Evolutionary conservation across 495 filamentous ascomycete genomes (phyloP).

Genomic region (Neurospora sp.): DNA sequence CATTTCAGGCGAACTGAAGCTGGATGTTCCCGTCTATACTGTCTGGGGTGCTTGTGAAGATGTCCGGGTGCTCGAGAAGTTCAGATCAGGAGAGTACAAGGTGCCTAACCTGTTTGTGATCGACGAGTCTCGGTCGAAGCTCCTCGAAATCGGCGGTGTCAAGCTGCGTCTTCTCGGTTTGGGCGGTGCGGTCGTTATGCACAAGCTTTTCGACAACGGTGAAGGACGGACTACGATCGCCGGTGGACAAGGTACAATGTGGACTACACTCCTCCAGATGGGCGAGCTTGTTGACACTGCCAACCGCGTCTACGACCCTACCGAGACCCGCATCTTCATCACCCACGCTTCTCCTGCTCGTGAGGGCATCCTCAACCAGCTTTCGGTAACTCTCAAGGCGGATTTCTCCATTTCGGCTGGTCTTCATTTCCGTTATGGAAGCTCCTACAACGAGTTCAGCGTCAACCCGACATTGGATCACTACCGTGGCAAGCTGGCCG

Average conservation of each 20-base stretch:
- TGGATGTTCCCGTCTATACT: conserved; percentile 95
- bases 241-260: conserved; percentile 98
- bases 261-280: conserved; percentile 97
- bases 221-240: conserved; percentile 97
- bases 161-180: conserved; percentile 91
- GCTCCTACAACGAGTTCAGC: conserved; percentile 99
- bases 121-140: conserved; percentile 89
- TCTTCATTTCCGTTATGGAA: conserved; percentile 97
- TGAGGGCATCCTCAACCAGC: conserved; percentile 94
- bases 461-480: conserved; percentile 97
- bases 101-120: conserved; percentile 96
- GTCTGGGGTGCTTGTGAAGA: conserved; percentile 99
- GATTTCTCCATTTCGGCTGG: conserved; percentile 98
- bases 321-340: conserved; percentile 95
- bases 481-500: conserved; percentile 98
- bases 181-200: conserved; percentile 97
- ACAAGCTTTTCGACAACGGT: conserved; percentile 99
- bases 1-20: conserved; percentile 73
- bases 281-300: conserved; percentile 97
- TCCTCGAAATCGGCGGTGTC: conserved; percentile 89
- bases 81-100: conserved; percentile 96
- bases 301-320: conserved; percentile 95
- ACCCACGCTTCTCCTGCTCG: conserved; percentile 96
- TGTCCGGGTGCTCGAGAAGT: conserved; percentile 95
- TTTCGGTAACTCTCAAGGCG: conserved; percentile 94